Evolutionary conservation across 1,284 basidiomycete species (phyloP), one percentile per base, ranked within the genome.

Genomic region (Malassezia cuniculi): DNA sequence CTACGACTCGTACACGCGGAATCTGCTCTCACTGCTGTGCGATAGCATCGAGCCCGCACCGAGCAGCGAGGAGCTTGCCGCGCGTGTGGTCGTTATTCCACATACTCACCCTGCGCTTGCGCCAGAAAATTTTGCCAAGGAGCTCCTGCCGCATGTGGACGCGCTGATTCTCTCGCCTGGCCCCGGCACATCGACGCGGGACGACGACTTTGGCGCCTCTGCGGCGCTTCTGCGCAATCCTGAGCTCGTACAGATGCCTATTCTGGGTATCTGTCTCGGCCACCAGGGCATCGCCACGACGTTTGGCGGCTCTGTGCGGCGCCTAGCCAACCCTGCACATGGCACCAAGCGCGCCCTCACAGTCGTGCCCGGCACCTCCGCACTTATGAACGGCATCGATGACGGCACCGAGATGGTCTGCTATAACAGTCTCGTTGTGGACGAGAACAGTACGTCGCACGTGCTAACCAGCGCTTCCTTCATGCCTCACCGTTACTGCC

Each of bases 211-310:
- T 42, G 59, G 57, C 4, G 43, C 55, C 9, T 49, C 59, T 12
- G 50, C 45, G 20, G 38, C 47, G 3, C 36, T 64, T 18, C 48
- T 66, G 19, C 52, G 48, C 17, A 29, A 50, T 8, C 36, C 41
- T n/a, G 33, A 27, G 4, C 40, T 50, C 10, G 39, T 29, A 1
- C 54, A 73, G 22, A 41, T 81, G 1, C 85, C 85, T 1, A 74
- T 85, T 28, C 81, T 89, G 46, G 85, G 85, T 2, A 80, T 95
- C 3, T 95, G 89, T 60, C 74, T 95, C 9, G 90, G 90, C 0
- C 76, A 89, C 39, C 90, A 95, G 66, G 89, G 86, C 43, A 74
- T 95, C 24, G 82, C 77, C 0, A 73, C 82, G 6, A 80, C 80
- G 35, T 78, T 76, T 51, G 86, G 85, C 9, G 86, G 78, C 0